Conservation (phyloP, 768 basidiomycete species). For the Coprinopsis cinerea region DNA sequence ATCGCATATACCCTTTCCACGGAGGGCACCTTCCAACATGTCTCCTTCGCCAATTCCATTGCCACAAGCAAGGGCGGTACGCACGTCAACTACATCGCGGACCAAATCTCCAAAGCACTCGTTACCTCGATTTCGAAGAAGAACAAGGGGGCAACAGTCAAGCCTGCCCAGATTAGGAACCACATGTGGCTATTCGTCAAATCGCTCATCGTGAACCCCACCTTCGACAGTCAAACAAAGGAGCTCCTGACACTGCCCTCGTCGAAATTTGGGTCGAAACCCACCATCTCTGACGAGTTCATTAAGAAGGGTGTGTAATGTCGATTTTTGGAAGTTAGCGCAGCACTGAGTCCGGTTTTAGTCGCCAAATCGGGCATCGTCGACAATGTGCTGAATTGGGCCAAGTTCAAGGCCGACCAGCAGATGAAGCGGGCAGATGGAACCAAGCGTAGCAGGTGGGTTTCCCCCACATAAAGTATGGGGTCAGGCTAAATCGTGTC, state of each 20-base stretch:
- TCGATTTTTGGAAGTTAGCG: background rate
- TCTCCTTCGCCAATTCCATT: slow-evolving; percentile 97
- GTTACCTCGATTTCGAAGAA: slow-evolving; percentile 86
- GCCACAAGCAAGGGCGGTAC: slow-evolving; percentile 95
- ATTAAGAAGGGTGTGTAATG: slow-evolving; percentile 82
- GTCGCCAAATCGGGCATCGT: slow-evolving; percentile 87
- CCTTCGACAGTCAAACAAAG: slow-evolving; percentile 99
- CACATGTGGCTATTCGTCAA: slow-evolving; percentile 99
- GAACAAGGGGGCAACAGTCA: slow-evolving; percentile 95
- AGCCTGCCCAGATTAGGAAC: slow-evolving; percentile 89
- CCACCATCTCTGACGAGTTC: slow-evolving; percentile 82
- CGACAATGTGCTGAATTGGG: slow-evolving; percentile 92
- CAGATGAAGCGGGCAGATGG: slow-evolving; percentile 96
- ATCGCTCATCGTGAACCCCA: slow-evolving; percentile 92
- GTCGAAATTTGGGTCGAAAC: slow-evolving; percentile 89
- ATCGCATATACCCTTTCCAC: slow-evolving; percentile 85
- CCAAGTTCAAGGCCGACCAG: slow-evolving; percentile 95
- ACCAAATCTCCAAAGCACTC: slow-evolving; percentile 84
- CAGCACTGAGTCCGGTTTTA: slow-evolving; percentile 22
- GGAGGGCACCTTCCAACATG: slow-evolving; percentile 87
- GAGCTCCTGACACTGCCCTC: slow-evolving; percentile 85
- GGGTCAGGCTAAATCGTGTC: background rate
- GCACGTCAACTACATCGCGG: slow-evolving; percentile 79
- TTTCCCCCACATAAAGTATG: slow-evolving; percentile 1
- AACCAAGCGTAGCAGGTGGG: slow-evolving; percentile 76